Conservation (phyloP, 208 protist species). For the Crithidia expoeki region DNA sequence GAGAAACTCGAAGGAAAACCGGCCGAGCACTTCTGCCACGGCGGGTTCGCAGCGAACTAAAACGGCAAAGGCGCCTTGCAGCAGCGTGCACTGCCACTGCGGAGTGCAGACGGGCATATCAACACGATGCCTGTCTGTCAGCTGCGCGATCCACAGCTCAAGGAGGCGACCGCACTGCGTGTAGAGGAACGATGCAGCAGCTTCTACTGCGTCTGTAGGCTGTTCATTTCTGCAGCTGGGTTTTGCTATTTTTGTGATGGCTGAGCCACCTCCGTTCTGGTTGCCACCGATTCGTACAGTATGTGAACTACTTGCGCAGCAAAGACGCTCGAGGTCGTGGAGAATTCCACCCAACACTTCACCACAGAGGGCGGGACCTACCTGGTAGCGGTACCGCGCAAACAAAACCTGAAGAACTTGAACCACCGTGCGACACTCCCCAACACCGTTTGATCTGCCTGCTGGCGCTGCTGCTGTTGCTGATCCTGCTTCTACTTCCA, state of each 20-base stretch:
- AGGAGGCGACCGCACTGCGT: conserved; percentile 34
- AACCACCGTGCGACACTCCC: conserved; percentile 25
- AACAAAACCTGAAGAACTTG: conserved; percentile 36
- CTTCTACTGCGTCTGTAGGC: neutral
- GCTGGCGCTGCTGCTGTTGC: too few species aligned
- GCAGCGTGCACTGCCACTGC: conserved; percentile 32
- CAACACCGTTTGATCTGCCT: neutral
- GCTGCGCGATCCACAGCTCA: conserved; percentile 30
- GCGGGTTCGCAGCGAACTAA: conserved; percentile 44
- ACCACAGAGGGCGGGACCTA: conserved; percentile 20
- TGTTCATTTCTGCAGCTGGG: neutral
- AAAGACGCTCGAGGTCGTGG: conserved; percentile 5
- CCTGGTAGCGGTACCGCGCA: conserved; percentile 21
- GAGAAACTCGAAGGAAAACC: conserved; percentile 71
- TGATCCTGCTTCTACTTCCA: too few species aligned
- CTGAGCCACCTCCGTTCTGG: neutral
- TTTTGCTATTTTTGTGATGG: neutral
- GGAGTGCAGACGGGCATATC: conserved; percentile 37
- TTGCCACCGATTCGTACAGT: neutral
- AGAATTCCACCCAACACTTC: conserved; percentile 15
- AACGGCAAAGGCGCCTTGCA: conserved; percentile 33
- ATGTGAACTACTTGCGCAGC: neutral
- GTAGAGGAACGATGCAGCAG: conserved; percentile 26
- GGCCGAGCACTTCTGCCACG: conserved; percentile 61
- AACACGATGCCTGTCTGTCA: conserved; percentile 24